These are phyloP conservation scores for Sanghuangporus weigelae DNA, from an alignment of 1,284 basidiomycete species.

Conservation along the genomic window DNA sequence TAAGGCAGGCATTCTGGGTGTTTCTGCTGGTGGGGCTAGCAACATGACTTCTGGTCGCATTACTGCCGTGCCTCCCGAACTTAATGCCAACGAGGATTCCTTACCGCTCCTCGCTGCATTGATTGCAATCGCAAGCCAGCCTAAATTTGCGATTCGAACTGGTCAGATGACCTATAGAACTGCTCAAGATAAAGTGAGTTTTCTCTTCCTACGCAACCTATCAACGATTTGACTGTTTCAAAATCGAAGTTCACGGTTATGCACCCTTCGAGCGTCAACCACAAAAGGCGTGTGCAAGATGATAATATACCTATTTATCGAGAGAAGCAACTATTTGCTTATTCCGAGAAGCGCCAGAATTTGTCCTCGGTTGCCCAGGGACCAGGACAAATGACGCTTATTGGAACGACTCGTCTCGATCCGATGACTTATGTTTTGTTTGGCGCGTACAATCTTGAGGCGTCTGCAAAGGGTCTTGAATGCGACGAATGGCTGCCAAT, in stretches of 20 bases:
- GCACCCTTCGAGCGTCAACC: conserved; percentile 86
- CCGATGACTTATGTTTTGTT: conserved; percentile 91
- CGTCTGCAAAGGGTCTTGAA: conserved; percentile 66
- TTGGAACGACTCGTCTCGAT: conserved; percentile 84
- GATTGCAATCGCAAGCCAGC: conserved; percentile 83
- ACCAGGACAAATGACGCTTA: conserved; percentile 64
- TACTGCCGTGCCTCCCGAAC: conserved; percentile 51
- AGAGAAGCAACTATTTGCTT: conserved; percentile 83
- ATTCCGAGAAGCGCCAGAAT: conserved; percentile 82
- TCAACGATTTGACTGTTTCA: conserved; percentile 17
- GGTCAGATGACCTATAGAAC: conserved; percentile 75
- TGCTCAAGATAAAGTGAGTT: conserved; percentile 77
- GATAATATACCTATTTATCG: conserved; percentile 33
- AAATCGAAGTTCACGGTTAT: conserved; percentile 58
- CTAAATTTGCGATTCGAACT: conserved; percentile 90
- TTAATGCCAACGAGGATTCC: conserved; percentile 75
- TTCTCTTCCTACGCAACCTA: conserved; percentile 1
- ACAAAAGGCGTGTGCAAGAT: conserved; percentile 56
- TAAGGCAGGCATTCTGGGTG: conserved; percentile 76
- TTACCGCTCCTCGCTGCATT: conserved; percentile 81
- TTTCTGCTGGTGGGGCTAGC: conserved; percentile 59
- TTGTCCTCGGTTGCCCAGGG: conserved; percentile 42
- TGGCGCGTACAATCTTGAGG: conserved; percentile 76
- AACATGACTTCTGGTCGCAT: conserved; percentile 23
- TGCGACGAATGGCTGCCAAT: conserved; percentile 93